These are phyloP conservation scores for Rhodotorula sp. DNA, from an alignment of 1,284 basidiomycete genomes.

Conservation along the genomic window DNA sequence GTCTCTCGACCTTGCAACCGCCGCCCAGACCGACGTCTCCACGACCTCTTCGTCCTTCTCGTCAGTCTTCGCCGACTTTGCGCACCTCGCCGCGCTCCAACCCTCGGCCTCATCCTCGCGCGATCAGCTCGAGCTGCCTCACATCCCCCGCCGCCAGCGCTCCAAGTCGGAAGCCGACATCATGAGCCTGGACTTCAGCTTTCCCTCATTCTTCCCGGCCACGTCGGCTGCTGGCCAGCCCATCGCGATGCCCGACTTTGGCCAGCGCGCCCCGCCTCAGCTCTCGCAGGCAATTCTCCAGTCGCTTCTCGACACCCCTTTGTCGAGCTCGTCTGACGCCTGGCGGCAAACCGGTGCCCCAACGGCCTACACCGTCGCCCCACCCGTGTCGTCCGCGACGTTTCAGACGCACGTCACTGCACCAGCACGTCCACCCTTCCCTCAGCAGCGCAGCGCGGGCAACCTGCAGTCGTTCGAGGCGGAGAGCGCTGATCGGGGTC, in stretches of 20 bases:
- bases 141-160: constrained; percentile 23
- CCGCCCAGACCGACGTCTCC: neutral
- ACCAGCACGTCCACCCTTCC: neutral
- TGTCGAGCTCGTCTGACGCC: too few species aligned
- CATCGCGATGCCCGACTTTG: neutral
- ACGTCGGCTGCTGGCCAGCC: neutral
- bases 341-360: too few species aligned
- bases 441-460: neutral
- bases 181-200: constrained; percentile 10
- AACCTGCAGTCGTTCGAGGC: constrained; percentile 22
- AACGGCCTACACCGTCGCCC: too few species aligned
- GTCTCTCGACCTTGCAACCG: constrained; percentile 7
- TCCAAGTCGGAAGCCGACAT: constrained; percentile 32
- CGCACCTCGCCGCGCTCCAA: neutral
- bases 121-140: neutral
- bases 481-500: neutral
- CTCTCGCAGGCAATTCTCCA: neutral
- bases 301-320: too few species aligned
- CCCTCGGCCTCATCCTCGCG: neutral
- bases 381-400: too few species aligned
- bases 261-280: neutral
- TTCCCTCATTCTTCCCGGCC: neutral
- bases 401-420: too few species aligned
- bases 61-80: constrained; percentile 9
- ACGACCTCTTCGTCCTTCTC: neutral